Percentiles rank a stretch among this genome's conserved stretches.
phyloP scores from a whole-genome alignment of 2,329 filamentous ascomycete genomes.

The Pyricularia sp. region DNA sequence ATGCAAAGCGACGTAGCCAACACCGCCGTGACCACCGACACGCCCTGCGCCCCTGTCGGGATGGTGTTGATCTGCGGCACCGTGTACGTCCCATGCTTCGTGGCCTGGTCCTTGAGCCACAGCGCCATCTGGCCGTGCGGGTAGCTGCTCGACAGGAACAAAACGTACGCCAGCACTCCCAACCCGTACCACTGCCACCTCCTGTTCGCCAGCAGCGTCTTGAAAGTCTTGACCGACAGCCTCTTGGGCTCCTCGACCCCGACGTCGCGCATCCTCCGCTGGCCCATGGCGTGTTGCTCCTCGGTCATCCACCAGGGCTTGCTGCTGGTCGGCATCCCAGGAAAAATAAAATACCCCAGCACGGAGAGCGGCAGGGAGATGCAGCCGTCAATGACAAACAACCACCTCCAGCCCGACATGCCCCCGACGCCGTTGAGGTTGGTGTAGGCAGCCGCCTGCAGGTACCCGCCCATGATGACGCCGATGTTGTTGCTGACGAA shows the following conservation, averaged over 20 bases:
- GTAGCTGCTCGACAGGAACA: slow-evolving; percentile 3
- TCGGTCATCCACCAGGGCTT: slow-evolving; percentile 25
- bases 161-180: neutral
- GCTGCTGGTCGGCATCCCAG: slow-evolving; percentile 20
- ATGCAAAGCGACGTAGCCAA: slow-evolving; percentile 1
- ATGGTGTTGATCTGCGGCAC: slow-evolving; percentile 34
- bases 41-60: slow-evolving; percentile 19
- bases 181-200: neutral
- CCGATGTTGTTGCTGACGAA: slow-evolving; percentile 48
- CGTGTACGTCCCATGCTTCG: slow-evolving; percentile 17
- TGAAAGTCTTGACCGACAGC: neutral
- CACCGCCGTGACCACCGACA: neutral
- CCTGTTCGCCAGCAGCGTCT: neutral
- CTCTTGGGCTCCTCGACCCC: slow-evolving; percentile 2
- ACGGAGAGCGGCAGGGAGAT: slow-evolving; percentile 46
- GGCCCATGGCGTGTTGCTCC: slow-evolving; percentile 25
- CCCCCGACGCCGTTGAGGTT: slow-evolving; percentile 39
- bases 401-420: slow-evolving; percentile 40
- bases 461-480: slow-evolving; percentile 22
- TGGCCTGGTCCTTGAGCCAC: slow-evolving; percentile 16
- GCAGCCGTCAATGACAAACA: slow-evolving; percentile 50
- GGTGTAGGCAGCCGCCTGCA: slow-evolving; percentile 44
- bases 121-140: slow-evolving; percentile 3
- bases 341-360: slow-evolving; percentile 36
- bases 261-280: slow-evolving; percentile 18